phyloP scores from a whole-genome alignment of 768 basidiomycete genomes.

The Leccinum disarticulatum region DNA sequence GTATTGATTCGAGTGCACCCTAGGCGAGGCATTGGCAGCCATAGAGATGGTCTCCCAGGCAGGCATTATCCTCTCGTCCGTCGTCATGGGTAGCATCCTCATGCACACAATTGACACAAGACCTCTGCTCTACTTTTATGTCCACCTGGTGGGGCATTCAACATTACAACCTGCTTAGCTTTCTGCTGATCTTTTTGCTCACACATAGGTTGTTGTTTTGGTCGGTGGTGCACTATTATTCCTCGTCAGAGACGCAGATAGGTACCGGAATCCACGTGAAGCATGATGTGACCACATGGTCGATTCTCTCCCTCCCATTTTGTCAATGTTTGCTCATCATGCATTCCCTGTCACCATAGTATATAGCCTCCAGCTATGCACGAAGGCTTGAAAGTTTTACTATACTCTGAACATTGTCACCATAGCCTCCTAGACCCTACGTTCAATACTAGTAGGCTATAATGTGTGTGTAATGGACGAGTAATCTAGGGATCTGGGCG shows the following conservation, averaged over 20 bases:
- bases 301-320: too few species aligned
- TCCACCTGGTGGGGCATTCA: conserved; percentile 17
- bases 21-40: conserved; percentile 31
- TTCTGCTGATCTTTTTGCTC: neutral
- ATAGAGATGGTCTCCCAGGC: conserved; percentile 27
- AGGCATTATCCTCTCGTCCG: conserved; percentile 24
- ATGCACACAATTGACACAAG: conserved; percentile 19
- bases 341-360: too few species aligned
- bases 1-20: neutral
- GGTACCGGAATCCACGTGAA: conserved; percentile 13
- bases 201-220: conserved; percentile 14
- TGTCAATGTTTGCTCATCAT: neutral
- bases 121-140: conserved; percentile 26
- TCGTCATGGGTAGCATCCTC: conserved; percentile 32
- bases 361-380: too few species aligned
- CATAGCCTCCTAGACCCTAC: too few species aligned
- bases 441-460: too few species aligned
- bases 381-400: too few species aligned
- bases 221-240: conserved; percentile 18
- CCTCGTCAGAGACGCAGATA: conserved; percentile 25
- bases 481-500: too few species aligned
- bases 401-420: too few species aligned
- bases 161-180: neutral
- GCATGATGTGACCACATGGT: neutral
- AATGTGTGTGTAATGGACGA: too few species aligned